Percentiles rank a stretch among this genome's conserved stretches.
phyloP scores from a whole-genome alignment of 306 rosid genomes.

The Cajanus cajan region DNA sequence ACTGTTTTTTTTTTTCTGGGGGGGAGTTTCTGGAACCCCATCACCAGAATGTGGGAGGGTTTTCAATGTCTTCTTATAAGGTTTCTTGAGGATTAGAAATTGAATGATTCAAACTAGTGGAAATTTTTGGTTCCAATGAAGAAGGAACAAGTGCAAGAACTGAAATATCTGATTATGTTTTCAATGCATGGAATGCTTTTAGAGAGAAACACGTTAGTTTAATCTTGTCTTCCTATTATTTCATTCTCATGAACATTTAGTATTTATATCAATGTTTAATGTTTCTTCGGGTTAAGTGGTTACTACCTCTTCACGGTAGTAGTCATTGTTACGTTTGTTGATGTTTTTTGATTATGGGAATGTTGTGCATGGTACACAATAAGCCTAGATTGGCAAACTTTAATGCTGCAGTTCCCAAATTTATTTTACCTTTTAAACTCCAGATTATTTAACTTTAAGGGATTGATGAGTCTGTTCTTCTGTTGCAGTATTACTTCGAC shows the following conservation, averaged over 20 bases:
- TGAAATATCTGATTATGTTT: background rate
- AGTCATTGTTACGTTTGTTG: background rate
- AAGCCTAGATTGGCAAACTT: background rate
- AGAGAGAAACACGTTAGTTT: background rate
- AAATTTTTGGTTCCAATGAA: background rate
- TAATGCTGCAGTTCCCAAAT: background rate
- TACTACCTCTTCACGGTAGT: background rate
- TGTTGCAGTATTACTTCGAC: slow-evolving; percentile 93
- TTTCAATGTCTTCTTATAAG: background rate
- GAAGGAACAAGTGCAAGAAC: background rate
- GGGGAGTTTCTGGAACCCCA: background rate
- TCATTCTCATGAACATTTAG: background rate
- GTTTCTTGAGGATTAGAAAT: background rate
- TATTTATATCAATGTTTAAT: background rate
- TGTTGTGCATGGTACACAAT: background rate
- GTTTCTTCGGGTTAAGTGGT: background rate
- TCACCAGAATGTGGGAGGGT: background rate
- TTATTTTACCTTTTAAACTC: background rate
- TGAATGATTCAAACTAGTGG: background rate
- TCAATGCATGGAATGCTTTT: slow-evolving; percentile 12
- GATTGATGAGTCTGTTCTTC: slow-evolving; percentile 35
- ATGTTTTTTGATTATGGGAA: slow-evolving; percentile 9
- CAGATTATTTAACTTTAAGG: background rate
- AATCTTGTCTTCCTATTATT: background rate
- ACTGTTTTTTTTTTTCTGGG: background rate